Percentiles rank a stretch among this genome's conserved stretches.
Evolutionary conservation across 495 filamentous ascomycete genomes (phyloP).

Genomic region (Neurospora sp.): DNA sequence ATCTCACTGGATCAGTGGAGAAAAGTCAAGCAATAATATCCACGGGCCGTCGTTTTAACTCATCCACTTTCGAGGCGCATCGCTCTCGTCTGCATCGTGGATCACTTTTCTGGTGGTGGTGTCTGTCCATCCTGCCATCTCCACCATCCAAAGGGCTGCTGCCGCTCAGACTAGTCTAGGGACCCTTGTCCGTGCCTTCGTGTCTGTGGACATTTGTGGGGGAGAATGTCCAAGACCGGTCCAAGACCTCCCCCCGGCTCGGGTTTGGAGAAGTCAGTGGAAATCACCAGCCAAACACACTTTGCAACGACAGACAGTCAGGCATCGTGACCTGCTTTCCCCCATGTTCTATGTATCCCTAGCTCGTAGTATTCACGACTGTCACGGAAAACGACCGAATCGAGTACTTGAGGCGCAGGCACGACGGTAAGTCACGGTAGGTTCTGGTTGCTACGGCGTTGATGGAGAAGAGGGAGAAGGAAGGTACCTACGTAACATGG

Average conservation of each 20-base stretch:
- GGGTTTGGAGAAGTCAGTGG: background rate
- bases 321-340: background rate
- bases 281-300: background rate
- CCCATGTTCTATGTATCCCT: background rate
- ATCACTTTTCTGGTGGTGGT: background rate
- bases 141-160: background rate
- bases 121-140: background rate
- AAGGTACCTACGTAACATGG: background rate
- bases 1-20: background rate
- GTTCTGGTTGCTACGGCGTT: background rate
- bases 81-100: background rate
- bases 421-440: background rate
- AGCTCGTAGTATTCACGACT: background rate
- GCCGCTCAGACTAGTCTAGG: background rate
- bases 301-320: background rate
- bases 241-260: background rate
- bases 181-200: background rate
- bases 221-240: background rate
- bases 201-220: too few species aligned
- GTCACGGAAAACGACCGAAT: background rate
- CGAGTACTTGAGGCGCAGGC: background rate
- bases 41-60: background rate
- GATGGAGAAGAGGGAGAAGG: background rate
- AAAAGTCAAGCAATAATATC: background rate
- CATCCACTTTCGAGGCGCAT: background rate